Evolutionary conservation across 1,139 yeast species (phyloP), one percentile per base, ranked within the genome.

Genomic region (Williopsis jadinii): DNA sequence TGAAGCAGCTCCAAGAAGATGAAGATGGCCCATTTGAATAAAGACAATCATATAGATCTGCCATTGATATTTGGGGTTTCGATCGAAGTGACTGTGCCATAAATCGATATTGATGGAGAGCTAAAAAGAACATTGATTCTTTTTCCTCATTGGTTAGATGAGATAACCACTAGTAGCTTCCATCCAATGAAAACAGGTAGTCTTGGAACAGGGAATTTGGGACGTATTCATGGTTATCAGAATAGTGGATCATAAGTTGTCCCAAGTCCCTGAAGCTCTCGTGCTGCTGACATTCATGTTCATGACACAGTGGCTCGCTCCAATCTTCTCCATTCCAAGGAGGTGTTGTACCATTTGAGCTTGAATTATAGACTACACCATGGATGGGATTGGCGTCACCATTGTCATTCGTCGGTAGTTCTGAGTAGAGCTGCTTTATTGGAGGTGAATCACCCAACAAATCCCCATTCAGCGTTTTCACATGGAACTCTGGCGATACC

Each of bases 311-410:
- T 11, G n/a, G 14, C 8, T 36, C 34, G 4, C 36, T 30, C 47
- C 47, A 44, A 14, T 44, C 46, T 5, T 27, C 11, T 10, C 45
- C 44, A 14, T 42, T 43, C 45, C 45, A 42, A 9, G 34, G 10
- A 11, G 34, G 8, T 9, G 9, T 9, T 9, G 14, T 11, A 9
- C 14, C 26, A 14, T n/a, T n/a, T n/a, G 11, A 9, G 3, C 19
- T n/a, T 2, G 19, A 12, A 32, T 13, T 9, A 9, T 32, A 19
- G 3, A 13, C 11, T 2, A 3, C 5, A 9, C 15, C 36, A 8
- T 11, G 15, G 5, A 10, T 11, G 5, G 13, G 26, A 32, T 24
- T 30, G 11, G 24, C 24, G 6, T 19, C 24, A 19, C 6, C 24
- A 19, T 19, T 19, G 24, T 19, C 24, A 19, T 19, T 19, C 24